Evolutionary conservation across 1,139 yeast species (phyloP).

Genomic region (Candida pseudocylindracea): DNA sequence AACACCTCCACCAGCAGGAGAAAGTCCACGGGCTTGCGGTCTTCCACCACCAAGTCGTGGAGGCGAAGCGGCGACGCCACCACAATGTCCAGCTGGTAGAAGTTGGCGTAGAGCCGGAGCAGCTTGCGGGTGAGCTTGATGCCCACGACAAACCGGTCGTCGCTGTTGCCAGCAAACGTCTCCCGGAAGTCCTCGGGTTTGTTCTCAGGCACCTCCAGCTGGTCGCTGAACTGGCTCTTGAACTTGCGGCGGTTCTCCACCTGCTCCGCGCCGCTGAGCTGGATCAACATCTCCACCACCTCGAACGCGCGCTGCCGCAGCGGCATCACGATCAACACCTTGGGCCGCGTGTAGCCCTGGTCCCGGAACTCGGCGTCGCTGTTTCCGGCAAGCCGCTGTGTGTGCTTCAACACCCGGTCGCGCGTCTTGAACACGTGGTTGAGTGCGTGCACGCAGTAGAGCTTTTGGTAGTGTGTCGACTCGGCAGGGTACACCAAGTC

Average conservation of each 20-base stretch:
- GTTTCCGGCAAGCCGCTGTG: constrained; percentile 25
- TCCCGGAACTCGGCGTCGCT: constrained; percentile 50
- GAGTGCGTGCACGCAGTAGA: constrained; percentile 49
- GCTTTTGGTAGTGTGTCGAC: constrained; percentile 24
- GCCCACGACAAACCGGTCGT: constrained; percentile 82
- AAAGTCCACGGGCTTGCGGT: constrained; percentile 36
- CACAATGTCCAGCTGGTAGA: constrained; percentile 68
- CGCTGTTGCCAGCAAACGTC: constrained; percentile 71
- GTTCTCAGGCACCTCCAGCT: constrained; percentile 25
- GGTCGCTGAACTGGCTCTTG: constrained; percentile 39
- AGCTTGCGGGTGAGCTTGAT: constrained; percentile 77
- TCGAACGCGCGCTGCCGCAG: constrained; percentile 63
- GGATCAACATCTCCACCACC: constrained; percentile 39
- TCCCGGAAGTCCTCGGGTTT: constrained; percentile 75
- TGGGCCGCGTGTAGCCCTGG: constrained; percentile 92
- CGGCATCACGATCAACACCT: constrained; percentile 63
- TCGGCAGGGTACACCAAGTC: constrained; percentile 46
- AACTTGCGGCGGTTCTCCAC: constrained; percentile 69
- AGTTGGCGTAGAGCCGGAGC: constrained; percentile 62
- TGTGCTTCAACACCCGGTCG: constrained; percentile 59
- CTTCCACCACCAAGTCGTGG: constrained; percentile 45
- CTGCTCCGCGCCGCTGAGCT: constrained; percentile 46
- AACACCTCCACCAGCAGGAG: constrained; percentile 72
- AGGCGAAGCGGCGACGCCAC: constrained; percentile 87
- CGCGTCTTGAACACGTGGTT: constrained; percentile 79